A percentile compares a stretch with the other conserved stretches of the same genome.
These are phyloP conservation scores for Lactifluus hygrophoroides DNA, from an alignment of 768 basidiomycete genomes.

Conservation along the genomic window DNA sequence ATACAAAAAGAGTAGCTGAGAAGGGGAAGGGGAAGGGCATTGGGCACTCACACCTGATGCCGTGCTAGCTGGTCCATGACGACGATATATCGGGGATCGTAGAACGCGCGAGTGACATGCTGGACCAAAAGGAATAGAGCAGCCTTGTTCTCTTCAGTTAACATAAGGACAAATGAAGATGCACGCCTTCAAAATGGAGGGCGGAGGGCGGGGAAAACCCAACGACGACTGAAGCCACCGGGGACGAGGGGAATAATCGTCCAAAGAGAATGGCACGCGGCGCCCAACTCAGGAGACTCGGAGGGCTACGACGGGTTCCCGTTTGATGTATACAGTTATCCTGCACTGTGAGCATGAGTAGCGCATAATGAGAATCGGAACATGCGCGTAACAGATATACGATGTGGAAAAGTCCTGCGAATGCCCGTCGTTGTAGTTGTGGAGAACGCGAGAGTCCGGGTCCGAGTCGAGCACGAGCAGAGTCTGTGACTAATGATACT, in stretches of 20 bases:
- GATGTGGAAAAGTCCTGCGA: background rate
- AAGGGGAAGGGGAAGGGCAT: background rate
- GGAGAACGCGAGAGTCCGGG: too few relatives aligned
- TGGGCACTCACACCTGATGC: conserved; percentile 85
- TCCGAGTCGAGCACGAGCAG: too few relatives aligned
- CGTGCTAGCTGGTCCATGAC: conserved; percentile 90
- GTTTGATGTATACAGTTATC: background rate
- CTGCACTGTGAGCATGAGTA: conserved; percentile 13
- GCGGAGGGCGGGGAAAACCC: background rate
- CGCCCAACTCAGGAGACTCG: background rate
- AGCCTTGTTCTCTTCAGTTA: conserved; percentile 72
- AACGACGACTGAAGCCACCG: conserved; percentile 1
- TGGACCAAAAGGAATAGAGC: conserved; percentile 82
- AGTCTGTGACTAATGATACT: background rate
- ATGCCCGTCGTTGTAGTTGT: conserved; percentile 7
- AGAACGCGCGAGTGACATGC: conserved; percentile 89
- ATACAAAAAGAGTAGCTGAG: conserved; percentile 19
- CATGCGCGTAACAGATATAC: conserved; percentile 15
- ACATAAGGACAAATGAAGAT: conserved; percentile 18
- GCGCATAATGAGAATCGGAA: conserved; percentile 11
- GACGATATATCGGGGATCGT: conserved; percentile 86
- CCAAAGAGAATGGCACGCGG: background rate
- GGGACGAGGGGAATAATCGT: background rate
- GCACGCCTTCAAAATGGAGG: conserved; percentile 6
- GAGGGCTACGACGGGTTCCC: background rate